Conservation (phyloP, 2,329 filamentous ascomycete genomes). For the Niveomyces coronatus region DNA sequence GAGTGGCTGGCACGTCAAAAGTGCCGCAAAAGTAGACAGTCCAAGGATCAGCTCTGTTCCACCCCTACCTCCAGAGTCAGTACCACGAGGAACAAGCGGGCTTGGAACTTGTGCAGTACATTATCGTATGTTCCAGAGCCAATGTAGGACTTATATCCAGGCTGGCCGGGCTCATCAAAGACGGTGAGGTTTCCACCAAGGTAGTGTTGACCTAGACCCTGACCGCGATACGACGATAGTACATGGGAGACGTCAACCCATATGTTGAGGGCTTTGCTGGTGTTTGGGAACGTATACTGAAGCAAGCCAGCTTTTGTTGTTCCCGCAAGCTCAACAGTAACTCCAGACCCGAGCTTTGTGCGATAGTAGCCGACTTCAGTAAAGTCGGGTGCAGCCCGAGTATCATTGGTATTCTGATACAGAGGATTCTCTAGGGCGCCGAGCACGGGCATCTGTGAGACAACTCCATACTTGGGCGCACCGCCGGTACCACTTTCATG, state of each 20-base stretch:
- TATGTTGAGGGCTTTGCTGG: slow-evolving; percentile 30
- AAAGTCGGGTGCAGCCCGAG: slow-evolving; percentile 38
- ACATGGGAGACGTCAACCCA: slow-evolving; percentile 58
- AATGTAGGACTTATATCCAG: slow-evolving; percentile 35
- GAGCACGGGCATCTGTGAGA: slow-evolving; percentile 46
- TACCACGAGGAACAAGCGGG: too few relatives aligned
- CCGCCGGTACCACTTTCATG: slow-evolving; percentile 60
- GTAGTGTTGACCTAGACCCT: slow-evolving; percentile 52
- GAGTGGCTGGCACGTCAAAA: slow-evolving; percentile 38
- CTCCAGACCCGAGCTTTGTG: slow-evolving; percentile 42
- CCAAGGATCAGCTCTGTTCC: slow-evolving; percentile 55
- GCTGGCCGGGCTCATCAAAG: slow-evolving; percentile 24
- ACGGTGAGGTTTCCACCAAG: slow-evolving; percentile 48
- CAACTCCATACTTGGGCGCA: slow-evolving; percentile 59
- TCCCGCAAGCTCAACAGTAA: slow-evolving; percentile 47
- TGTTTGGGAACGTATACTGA: slow-evolving; percentile 46
- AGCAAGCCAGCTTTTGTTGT: slow-evolving; percentile 48
- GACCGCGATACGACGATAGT: slow-evolving; percentile 50
- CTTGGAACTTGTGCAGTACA: too few relatives aligned
- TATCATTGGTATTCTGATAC: slow-evolving; percentile 42
- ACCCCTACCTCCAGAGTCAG: slow-evolving; percentile 32
- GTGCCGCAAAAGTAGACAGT: slow-evolving; percentile 53
- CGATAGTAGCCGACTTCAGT: slow-evolving; percentile 53
- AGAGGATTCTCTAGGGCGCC: slow-evolving; percentile 44
- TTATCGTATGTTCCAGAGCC: slow-evolving; percentile 54